Conservation (phyloP, 176 grass and related monocot species). For the Thinopyrum elongatum region DNA sequence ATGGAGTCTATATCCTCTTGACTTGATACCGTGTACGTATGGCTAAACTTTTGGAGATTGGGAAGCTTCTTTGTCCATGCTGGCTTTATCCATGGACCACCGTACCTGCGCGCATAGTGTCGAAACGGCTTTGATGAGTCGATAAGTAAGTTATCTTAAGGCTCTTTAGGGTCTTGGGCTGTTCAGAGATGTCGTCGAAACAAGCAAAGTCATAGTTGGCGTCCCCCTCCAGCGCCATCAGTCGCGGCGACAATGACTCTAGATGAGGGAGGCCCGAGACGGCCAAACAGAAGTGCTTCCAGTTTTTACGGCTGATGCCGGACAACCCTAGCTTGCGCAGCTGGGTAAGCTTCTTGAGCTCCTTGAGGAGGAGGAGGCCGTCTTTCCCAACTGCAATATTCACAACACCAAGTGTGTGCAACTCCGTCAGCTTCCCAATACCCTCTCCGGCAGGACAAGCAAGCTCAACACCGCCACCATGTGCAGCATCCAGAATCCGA, state of each 20-base stretch:
- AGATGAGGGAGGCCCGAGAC: neutral
- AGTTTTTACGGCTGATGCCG: neutral
- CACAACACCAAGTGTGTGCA: neutral
- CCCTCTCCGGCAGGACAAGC: neutral
- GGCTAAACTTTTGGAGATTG: neutral
- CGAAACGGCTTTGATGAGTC: too few relatives aligned
- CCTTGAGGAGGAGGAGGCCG: neutral
- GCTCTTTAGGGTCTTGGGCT: neutral
- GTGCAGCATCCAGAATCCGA: too few relatives aligned
- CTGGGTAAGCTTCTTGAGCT: neutral
- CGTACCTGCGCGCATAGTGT: neutral
- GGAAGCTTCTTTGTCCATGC: accelerated
- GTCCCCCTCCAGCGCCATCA: neutral
- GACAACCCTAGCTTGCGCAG: neutral
- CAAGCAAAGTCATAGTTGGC: neutral
- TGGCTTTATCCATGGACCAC: neutral
- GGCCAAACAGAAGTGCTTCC: neutral
- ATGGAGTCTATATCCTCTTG: neutral
- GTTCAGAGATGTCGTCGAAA: neutral
- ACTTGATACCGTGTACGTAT: neutral
- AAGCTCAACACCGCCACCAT: neutral
- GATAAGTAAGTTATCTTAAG: too few relatives aligned
- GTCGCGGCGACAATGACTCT: neutral
- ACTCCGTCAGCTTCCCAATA: neutral
- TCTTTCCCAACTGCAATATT: neutral